Conservation (phyloP, 495 filamentous ascomycete genomes). For the Xylaria palmicola region DNA sequence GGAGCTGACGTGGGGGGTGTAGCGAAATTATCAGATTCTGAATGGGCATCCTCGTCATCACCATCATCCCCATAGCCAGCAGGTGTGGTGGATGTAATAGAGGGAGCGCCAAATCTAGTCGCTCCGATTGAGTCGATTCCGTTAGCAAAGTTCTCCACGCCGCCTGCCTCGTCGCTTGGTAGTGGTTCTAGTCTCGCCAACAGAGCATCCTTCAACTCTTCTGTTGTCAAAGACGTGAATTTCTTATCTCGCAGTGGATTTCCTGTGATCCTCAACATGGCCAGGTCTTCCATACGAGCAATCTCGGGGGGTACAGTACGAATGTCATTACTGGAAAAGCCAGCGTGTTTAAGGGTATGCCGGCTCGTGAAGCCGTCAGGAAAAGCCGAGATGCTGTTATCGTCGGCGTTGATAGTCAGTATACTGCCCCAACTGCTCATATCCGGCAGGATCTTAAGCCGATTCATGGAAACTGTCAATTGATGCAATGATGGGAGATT, state of each 20-base stretch:
- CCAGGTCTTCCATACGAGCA: constrained; percentile 74
- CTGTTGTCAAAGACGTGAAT: constrained; percentile 73
- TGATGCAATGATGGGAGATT: constrained; percentile 69
- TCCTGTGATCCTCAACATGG: constrained; percentile 69
- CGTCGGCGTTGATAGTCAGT: constrained; percentile 69
- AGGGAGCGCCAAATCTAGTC: neutral
- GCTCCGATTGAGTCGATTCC: constrained; percentile 17
- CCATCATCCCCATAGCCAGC: constrained; percentile 29
- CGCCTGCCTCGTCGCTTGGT: constrained; percentile 21
- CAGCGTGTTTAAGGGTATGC: constrained; percentile 64
- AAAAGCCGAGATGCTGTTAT: constrained; percentile 72
- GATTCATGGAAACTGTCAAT: constrained; percentile 73
- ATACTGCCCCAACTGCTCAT: constrained; percentile 70
- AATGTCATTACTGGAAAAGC: constrained; percentile 83
- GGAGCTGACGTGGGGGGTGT: constrained; percentile 53
- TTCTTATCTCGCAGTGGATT: constrained; percentile 89
- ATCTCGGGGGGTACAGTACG: constrained; percentile 71
- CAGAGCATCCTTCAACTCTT: constrained; percentile 78
- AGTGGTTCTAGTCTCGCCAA: constrained; percentile 65
- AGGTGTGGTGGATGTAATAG: neutral
- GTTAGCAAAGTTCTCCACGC: constrained; percentile 26
- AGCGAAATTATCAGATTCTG: constrained; percentile 72
- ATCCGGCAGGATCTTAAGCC: constrained; percentile 67
- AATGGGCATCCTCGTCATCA: constrained; percentile 42
- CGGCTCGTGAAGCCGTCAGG: constrained; percentile 72